These are phyloP conservation scores for Articulospora tetracladia DNA, from an alignment of 495 filamentous ascomycete species.

Conservation along the genomic window DNA sequence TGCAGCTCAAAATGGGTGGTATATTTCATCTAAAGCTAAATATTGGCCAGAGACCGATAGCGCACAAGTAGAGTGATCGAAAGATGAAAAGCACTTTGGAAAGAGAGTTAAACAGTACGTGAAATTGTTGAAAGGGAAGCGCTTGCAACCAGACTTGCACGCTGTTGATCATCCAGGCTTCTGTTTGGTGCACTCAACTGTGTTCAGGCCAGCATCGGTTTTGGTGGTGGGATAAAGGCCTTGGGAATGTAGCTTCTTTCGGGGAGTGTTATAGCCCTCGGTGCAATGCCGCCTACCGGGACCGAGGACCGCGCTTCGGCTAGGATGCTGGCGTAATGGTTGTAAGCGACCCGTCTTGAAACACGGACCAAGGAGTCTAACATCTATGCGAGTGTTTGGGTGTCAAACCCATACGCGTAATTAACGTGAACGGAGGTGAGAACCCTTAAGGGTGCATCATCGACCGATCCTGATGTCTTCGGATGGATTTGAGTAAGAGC, in stretches of 20 bases:
- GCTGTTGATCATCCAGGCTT: conserved; percentile 50
- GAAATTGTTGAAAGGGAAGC: conserved; percentile 77
- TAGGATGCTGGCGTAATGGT: conserved; percentile 63
- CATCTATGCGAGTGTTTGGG: conserved; percentile 66
- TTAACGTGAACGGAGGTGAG: conserved; percentile 68
- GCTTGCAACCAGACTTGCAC: conserved; percentile 58
- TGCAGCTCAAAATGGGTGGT: conserved; percentile 70
- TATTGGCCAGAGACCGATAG: conserved; percentile 68
- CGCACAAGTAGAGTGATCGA: conserved; percentile 70
- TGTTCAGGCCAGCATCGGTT: conserved; percentile 61
- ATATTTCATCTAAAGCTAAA: conserved; percentile 76
- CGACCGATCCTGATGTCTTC: conserved; percentile 71
- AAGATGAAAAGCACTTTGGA: conserved; percentile 73
- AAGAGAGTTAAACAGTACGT: conserved; percentile 71
- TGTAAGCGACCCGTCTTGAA: conserved; percentile 63
- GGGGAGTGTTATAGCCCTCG: conserved; percentile 59
- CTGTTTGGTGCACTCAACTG: conserved; percentile 49
- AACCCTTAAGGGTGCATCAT: conserved; percentile 59
- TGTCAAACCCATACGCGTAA: conserved; percentile 64
- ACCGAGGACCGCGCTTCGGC: conserved; percentile 41
- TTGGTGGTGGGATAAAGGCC: conserved; percentile 51
- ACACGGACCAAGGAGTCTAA: conserved; percentile 73
- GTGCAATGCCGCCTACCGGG: conserved; percentile 44
- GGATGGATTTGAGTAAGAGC: conserved; percentile 76
- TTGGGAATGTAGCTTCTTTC: conserved; percentile 52